These are phyloP conservation scores for Ophiostoma quercus DNA, from an alignment of 2,329 filamentous ascomycete genomes.

Conservation along the genomic window DNA sequence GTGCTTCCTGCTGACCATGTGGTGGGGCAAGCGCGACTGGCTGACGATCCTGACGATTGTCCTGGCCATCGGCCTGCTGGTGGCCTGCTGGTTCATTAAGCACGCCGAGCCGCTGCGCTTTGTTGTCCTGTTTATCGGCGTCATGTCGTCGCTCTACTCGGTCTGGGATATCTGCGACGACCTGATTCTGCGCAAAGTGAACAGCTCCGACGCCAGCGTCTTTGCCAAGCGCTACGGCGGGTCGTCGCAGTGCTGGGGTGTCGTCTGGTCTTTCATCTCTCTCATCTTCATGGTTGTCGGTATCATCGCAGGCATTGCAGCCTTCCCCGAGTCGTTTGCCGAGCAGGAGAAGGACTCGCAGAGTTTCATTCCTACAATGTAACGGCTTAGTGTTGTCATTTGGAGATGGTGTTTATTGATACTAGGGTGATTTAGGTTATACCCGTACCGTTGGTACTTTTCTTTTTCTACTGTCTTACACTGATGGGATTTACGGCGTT, in stretches of 20 bases:
- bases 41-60: conserved; percentile 67
- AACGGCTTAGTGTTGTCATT: not conserved
- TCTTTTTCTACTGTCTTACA: not conserved
- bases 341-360: conserved; percentile 66
- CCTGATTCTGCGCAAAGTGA: conserved; percentile 72
- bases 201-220: conserved; percentile 71
- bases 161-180: conserved; percentile 86
- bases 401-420: not conserved
- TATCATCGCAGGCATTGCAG: conserved; percentile 71
- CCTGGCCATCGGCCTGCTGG: conserved; percentile 62
- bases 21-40: conserved; percentile 78
- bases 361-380: conserved; percentile 52
- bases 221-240: conserved; percentile 74
- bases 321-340: conserved; percentile 64
- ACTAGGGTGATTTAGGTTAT: not conserved
- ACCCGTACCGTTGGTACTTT: conserved; percentile 10
- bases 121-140: conserved; percentile 68
- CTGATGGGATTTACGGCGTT: not conserved
- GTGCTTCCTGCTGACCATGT: conserved; percentile 72
- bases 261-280: conserved; percentile 71
- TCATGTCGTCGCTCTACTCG: conserved; percentile 75
- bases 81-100: conserved; percentile 74
- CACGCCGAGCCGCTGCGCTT: conserved; percentile 70
- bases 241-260: conserved; percentile 74
- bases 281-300: conserved; percentile 65